Evolutionary conservation across 805 yeast species (phyloP).

Genomic region (Citeromyces matritensis): DNA sequence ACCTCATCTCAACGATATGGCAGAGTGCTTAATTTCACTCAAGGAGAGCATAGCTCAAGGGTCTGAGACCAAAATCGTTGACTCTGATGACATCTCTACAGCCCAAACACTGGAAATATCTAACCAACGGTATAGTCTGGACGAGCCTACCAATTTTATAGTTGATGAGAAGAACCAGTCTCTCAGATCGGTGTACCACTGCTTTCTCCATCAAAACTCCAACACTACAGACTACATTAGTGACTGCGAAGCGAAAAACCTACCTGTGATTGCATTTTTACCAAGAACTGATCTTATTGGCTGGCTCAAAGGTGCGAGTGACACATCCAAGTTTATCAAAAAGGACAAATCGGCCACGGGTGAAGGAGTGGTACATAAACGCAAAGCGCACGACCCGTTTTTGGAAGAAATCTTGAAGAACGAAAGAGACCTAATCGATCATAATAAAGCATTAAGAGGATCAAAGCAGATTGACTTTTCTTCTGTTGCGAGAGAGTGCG

Average conservation of each 20-base stretch:
- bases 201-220: slow-evolving; percentile 65
- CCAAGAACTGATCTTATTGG: slow-evolving; percentile 75
- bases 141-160: slow-evolving; percentile 36
- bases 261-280: slow-evolving; percentile 64
- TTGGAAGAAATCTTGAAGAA: slow-evolving; percentile 26
- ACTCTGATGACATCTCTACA: slow-evolving; percentile 6
- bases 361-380: slow-evolving; percentile 7
- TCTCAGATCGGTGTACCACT: slow-evolving; percentile 51
- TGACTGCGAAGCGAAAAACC: slow-evolving; percentile 46
- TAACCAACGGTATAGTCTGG: slow-evolving; percentile 10
- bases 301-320: slow-evolving; percentile 64
- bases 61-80: slow-evolving; percentile 3
- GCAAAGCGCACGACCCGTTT: slow-evolving; percentile 29
- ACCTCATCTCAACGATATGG: too few relatives aligned
- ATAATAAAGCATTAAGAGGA: slow-evolving; percentile 33
- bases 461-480: slow-evolving; percentile 50
- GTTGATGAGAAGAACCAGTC: slow-evolving; percentile 24
- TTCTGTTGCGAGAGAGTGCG: slow-evolving; percentile 53
- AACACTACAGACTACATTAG: slow-evolving; percentile 72
- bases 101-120: slow-evolving; percentile 8
- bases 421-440: slow-evolving; percentile 27
- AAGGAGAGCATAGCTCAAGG: too few relatives aligned
- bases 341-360: slow-evolving; percentile 4
- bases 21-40: too few relatives aligned
- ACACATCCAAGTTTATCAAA: slow-evolving; percentile 38